Evolutionary conservation across 2,329 filamentous ascomycete species (phyloP), one percentile per base, ranked within the genome.

Genomic region (Colletotrichum horii): DNA sequence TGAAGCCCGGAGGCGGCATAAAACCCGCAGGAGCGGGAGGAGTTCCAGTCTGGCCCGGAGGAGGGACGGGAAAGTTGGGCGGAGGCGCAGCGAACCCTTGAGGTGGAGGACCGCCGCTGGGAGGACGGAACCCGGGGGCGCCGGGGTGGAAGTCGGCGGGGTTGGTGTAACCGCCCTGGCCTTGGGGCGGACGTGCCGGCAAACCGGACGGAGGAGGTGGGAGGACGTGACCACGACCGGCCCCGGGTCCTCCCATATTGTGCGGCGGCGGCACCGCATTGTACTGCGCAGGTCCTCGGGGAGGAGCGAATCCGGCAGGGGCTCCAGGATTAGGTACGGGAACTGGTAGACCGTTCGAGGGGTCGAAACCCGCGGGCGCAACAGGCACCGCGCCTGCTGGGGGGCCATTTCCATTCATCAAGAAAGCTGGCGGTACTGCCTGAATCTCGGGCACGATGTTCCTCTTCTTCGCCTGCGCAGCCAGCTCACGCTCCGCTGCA

Each of bases 401-500:
- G 6, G 82, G 81, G 69, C 71, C 74, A 43, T 80, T 78, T 14
- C 77, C 80, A 66, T 82, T 80, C 83, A 85, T 85, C 79, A 96
- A 91, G 79, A 97, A 93, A 75, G 93, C 94, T 6, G 94, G 91
- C 3, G 95, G 94, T 67, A 97, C 87, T 26, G 93, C 91, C 81
- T 96, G 94, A 4, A 93, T 91, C 78, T 96, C 94, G 43, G 96
- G 94, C 68, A 95, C 92, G 76, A 99, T 94, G 81, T 98, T 98
- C 84, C 98, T 95, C 83, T 96, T 96, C 86, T 96, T 96, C 73
- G 96, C 97, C 85, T 98, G 95, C 32, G 94, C 93, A 34, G 97
- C 97, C 62, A 99, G 91, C 88, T 95, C 94, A 81, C 97, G 91
- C 86, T 99, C 97, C 34, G 97, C 97, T 80, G 96, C 91, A 83